These are phyloP conservation scores for Pittosporum tobira DNA, from an alignment of 129 eudicot species.

Conservation along the genomic window DNA sequence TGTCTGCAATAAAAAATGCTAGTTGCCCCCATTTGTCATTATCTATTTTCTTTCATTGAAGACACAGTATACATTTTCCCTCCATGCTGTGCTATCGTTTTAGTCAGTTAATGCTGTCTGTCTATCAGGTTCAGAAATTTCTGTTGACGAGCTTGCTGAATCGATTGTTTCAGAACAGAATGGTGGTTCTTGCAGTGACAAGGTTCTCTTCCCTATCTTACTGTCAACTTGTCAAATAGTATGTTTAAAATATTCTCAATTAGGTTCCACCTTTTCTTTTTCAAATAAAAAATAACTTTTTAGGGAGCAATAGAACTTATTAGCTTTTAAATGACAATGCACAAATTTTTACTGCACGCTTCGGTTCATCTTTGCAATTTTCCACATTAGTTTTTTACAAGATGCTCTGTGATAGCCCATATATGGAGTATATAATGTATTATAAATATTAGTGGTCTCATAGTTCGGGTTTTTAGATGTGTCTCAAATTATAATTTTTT, in stretches of 20 bases:
- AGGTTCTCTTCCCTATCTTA: constrained; percentile 33
- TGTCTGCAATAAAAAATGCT: not conserved
- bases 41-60: not conserved
- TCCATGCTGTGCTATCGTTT: too few relatives aligned
- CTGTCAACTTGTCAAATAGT: not conserved
- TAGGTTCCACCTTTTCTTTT: not conserved
- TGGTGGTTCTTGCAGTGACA: constrained; percentile 28
- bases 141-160: constrained; percentile 67
- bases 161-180: constrained; percentile 44
- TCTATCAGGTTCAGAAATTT: constrained; percentile 67
- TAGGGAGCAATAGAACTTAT: not conserved
- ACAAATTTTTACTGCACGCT: not conserved
- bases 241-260: not conserved
- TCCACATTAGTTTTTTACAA: too few relatives aligned
- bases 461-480: too few relatives aligned
- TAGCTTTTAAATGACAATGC: not conserved
- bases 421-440: too few relatives aligned
- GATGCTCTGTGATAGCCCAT: too few relatives aligned
- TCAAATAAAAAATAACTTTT: too few relatives aligned
- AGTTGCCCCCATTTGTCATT: not conserved
- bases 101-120: not conserved
- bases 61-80: not conserved
- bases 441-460: too few relatives aligned
- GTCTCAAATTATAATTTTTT: not conserved
- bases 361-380: not conserved